Percentiles rank a stretch among this genome's conserved stretches.
Evolutionary conservation across 805 yeast species (phyloP).

Genomic region (Lachancea thermotolerans): DNA sequence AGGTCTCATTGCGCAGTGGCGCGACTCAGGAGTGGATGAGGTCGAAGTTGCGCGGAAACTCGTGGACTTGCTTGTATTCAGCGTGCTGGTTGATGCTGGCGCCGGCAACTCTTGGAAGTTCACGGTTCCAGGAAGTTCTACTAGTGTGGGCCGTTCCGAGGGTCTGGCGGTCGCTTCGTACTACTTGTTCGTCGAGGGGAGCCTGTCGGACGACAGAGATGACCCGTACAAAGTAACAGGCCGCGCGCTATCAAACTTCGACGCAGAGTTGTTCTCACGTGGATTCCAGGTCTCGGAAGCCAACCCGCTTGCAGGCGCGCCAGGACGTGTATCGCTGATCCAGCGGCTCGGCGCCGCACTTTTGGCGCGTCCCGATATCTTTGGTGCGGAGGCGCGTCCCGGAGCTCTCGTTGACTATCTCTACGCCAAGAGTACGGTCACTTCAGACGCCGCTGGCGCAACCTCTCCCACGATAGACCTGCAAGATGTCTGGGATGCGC

Average conservation of each 20-base stretch:
- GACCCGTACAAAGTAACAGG: conserved; percentile 43
- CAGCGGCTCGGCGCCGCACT: conserved; percentile 45
- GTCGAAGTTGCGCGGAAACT: conserved; percentile 47
- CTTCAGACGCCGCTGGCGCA: background rate
- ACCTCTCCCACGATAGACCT: conserved; percentile 34
- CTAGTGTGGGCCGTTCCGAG: conserved; percentile 42
- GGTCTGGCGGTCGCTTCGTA: conserved; percentile 59
- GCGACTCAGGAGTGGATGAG: conserved; percentile 27
- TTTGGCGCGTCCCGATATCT: conserved; percentile 33
- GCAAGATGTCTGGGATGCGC: conserved; percentile 44
- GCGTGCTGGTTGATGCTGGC: conserved; percentile 62
- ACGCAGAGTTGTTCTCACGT: conserved; percentile 30
- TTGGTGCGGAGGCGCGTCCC: conserved; percentile 43
- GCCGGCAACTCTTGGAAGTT: conserved; percentile 57
- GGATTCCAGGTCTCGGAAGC: conserved; percentile 43
- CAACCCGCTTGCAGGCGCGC: conserved; percentile 49
- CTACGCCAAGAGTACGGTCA: conserved; percentile 13
- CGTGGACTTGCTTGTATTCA: conserved; percentile 51
- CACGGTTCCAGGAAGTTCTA: conserved; percentile 28
- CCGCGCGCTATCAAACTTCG: conserved; percentile 32
- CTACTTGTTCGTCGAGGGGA: conserved; percentile 46
- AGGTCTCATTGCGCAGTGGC: conserved; percentile 36
- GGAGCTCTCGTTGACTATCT: conserved; percentile 51
- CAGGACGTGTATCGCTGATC: conserved; percentile 45
- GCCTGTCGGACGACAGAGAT: conserved; percentile 32